phyloP scores from a whole-genome alignment of 2,329 filamentous ascomycete species.

The Epichloe elymi region DNA sequence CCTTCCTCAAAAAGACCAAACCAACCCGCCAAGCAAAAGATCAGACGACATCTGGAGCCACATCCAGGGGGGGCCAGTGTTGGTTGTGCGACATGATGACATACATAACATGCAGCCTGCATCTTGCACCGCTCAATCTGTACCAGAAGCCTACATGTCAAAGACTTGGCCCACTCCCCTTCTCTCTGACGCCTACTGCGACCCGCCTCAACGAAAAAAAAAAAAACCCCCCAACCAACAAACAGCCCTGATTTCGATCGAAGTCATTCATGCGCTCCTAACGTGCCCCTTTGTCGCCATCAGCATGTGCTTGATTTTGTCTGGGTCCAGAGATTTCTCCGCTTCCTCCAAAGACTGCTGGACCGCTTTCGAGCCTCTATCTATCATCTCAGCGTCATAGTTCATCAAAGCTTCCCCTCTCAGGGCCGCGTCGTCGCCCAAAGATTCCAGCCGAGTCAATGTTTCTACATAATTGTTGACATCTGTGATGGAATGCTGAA shows the following conservation, averaged over 20 bases:
- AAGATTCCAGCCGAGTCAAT: conserved; percentile 11
- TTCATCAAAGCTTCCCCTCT: conserved; percentile 12
- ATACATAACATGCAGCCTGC: not conserved
- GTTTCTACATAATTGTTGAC: conserved; percentile 24
- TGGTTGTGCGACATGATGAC: not conserved
- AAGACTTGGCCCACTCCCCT: not conserved
- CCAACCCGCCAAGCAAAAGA: no score
- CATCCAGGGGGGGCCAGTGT: not conserved
- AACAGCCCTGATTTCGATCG: not conserved
- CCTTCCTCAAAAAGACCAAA: no score
- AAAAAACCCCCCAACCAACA: no score
- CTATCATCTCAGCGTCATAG: conserved; percentile 21
- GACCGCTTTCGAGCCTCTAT: conserved; percentile 21
- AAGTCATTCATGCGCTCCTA: conserved; percentile 3
- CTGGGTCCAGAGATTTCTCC: conserved; percentile 16
- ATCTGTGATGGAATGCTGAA: conserved; percentile 30
- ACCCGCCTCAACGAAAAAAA: no score
- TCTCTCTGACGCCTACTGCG: not conserved
- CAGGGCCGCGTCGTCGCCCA: conserved; percentile 4
- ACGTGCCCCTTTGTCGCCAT: conserved; percentile 19
- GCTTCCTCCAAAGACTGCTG: conserved; percentile 21
- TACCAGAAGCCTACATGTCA: no score
- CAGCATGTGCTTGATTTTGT: conserved; percentile 18
- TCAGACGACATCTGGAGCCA: no score
- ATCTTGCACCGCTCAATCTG: no score